Percentiles rank a stretch among this genome's conserved stretches.
These are phyloP conservation scores for Ophiobolus disseminans DNA, from an alignment of 2,329 filamentous ascomycete genomes.

Conservation along the genomic window DNA sequence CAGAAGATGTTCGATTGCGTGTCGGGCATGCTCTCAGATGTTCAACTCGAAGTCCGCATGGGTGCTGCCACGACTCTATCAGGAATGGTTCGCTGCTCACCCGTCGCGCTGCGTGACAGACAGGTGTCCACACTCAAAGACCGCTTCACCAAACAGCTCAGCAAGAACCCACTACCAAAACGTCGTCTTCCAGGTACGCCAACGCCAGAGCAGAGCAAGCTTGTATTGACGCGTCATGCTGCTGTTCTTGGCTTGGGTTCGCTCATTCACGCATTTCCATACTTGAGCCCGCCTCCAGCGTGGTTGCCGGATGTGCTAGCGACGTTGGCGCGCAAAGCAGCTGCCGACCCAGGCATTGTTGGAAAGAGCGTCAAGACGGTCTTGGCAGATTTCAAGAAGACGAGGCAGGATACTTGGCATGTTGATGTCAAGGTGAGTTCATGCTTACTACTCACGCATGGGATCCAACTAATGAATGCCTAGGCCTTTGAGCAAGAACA, in stretches of 20 bases:
- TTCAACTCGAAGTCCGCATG: constrained; percentile 91
- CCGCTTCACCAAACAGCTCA: constrained; percentile 80
- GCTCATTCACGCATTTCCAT: constrained; percentile 94
- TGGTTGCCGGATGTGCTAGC: constrained; percentile 97
- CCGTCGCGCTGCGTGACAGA: constrained; percentile 75
- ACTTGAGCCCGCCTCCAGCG: constrained; percentile 84
- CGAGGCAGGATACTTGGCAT: constrained; percentile 96
- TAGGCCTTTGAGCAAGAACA: constrained; percentile 88
- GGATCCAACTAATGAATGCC: constrained; percentile 7
- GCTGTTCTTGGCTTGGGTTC: constrained; percentile 91
- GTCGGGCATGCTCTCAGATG: constrained; percentile 91
- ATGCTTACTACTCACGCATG: background rate
- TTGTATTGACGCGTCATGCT: constrained; percentile 83
- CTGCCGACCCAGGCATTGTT: constrained; percentile 87
- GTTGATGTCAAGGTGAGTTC: constrained; percentile 90
- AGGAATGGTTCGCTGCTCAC: constrained; percentile 97
- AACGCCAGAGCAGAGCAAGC: constrained; percentile 74
- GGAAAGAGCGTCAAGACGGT: constrained; percentile 95
- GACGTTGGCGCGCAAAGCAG: constrained; percentile 81
- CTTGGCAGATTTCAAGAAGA: constrained; percentile 98
- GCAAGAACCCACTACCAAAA: constrained; percentile 87
- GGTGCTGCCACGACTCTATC: constrained; percentile 92
- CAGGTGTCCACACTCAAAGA: constrained; percentile 78
- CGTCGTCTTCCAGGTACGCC: constrained; percentile 66
- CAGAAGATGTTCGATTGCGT: constrained; percentile 87